These are phyloP conservation scores for Wickerhamomyces chaumierensis DNA, from an alignment of 805 yeast species.

Conservation along the genomic window DNA sequence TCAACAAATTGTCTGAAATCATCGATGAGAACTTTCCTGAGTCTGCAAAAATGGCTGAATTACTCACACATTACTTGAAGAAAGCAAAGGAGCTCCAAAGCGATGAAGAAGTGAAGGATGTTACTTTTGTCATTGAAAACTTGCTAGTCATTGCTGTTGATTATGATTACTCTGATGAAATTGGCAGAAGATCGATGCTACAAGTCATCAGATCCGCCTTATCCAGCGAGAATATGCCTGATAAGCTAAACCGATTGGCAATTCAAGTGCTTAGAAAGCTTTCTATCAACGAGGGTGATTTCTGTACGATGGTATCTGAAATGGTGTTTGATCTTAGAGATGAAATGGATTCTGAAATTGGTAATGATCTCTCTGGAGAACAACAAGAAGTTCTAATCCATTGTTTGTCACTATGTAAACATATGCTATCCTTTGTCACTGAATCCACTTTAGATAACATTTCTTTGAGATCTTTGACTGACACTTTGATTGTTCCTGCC, in stretches of 20 bases:
- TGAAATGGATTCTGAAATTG: constrained; percentile 18
- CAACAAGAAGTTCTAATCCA: constrained; percentile 36
- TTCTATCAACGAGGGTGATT: constrained; percentile 74
- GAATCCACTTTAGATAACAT: constrained; percentile 55
- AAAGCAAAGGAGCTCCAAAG: constrained; percentile 25
- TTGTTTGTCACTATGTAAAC: constrained; percentile 58
- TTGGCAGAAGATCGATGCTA: constrained; percentile 74
- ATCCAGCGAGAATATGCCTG: constrained; percentile 45
- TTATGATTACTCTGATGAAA: constrained; percentile 83
- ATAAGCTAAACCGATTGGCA: constrained; percentile 39
- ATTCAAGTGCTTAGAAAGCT: constrained; percentile 57
- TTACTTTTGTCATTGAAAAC: constrained; percentile 69
- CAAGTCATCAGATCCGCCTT: constrained; percentile 47
- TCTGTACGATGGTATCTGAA: constrained; percentile 76
- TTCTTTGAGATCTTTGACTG: constrained; percentile 57
- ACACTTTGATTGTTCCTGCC: constrained; percentile 72
- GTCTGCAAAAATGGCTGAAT: constrained; percentile 54
- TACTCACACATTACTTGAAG: constrained; percentile 44
- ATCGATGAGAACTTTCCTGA: constrained; percentile 72
- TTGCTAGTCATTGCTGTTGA: constrained; percentile 52
- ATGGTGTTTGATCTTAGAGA: constrained; percentile 79
- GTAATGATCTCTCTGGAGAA: constrained; percentile 18
- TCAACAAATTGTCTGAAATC: constrained; percentile 36
- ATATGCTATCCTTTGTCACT: constrained; percentile 55
- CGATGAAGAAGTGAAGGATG: constrained; percentile 37